Base-by-base conservation (phyloP, 805 yeast genomes). In the Saccharomycopsis javanensis region DNA sequence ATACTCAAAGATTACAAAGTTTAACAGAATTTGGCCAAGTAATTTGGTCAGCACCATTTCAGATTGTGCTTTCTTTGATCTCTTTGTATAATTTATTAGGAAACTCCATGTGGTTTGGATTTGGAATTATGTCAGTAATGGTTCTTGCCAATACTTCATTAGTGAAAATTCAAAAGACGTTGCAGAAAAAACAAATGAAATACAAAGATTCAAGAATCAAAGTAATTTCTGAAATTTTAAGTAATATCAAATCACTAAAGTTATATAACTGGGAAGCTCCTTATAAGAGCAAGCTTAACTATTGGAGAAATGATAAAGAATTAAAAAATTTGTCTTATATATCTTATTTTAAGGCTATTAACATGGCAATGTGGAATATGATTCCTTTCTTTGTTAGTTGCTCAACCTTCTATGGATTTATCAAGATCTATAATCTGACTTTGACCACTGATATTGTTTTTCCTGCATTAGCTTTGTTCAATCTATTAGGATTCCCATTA, bases 191-290 rank as follows among this genome's bases (percentile, higher is more conserved):
- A 5, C 97, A 90, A 71, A 94, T 94, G 98, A 79, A 79, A 62
- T 80, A 80, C 66, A 92, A 94, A 69, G 99, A 94, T 72, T 86
- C 85, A 68, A 83, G 99, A 75, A 87, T 97, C 10, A 82, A 97
- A 63, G 75, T 91, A 50, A 86, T 89, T 56, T 83, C 88, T 60
- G 97, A 92, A 68, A 87, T 92, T 57, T 76, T 92, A 68, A 88
- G 88, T 69, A 92, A 91, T 66, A 88, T 94, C 69, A 92, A 90
- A 72, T 88, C 97, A 11, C 76, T 94, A 68, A 94, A 94, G 69
- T 77, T 95, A 53, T 94, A 94, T 67, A 96, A 95, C 2, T 94
- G 99, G 99, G 99, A 94, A 72, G 73, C 69, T 33, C 96, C 98
- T 2, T 90, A 88, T 68, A 79, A 81, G 66, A 78, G 76, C 30